Evolutionary conservation across 2,329 filamentous ascomycete genomes (phyloP), one percentile per base, ranked within the genome.

Genomic region (Xylariales sp.): DNA sequence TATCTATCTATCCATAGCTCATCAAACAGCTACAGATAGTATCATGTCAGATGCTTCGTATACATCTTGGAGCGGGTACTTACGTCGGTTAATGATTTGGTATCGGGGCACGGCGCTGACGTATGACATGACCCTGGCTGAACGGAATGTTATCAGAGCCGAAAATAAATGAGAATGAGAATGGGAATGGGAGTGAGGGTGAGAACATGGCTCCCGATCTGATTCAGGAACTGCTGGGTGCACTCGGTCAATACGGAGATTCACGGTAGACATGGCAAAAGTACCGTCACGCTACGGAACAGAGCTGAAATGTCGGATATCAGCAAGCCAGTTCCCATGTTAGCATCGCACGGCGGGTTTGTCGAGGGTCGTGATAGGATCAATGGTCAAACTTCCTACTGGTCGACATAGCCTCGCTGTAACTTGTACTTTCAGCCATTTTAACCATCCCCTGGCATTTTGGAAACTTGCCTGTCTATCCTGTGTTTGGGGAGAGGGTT

Each of bases 81-180:
- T 67, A 54, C 53, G 41, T 69, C 61, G 64, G 64, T 61, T 59
- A 58, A 58, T 69, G 65, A 68, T 70, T 65, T 70, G 61, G 56
- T 62, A 70, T 68, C 65, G 55, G 62, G 61, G 65, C 58, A 48
- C 62, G 45, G 68, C 53, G 62, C 54, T 68, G 57, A 64, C 48
- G 63, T 70, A 66, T 59, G 39, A 64, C 66, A 39, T 60, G 54
- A 62, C 50, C 60, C 53, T 54, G 46, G 18, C 28, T 61, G n/a
- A 32, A 46, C 28, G 10, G 34, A 39, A 55, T 58, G 39, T 32
- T 34, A 36, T 60, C 46, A 18, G 34, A 5, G 12, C 50, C 39
- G 55, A 39, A 55, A 59, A 62, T 23, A 23, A 23, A 23, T 23
- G 23, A 23, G 23, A 23, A 23, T 23, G 23, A 23, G 23, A 23